A percentile compares a stretch with the other conserved stretches of the same genome.
These are phyloP conservation scores for Hibiscus tridactylites DNA, from an alignment of 345 rosid species.

Conservation along the genomic window DNA sequence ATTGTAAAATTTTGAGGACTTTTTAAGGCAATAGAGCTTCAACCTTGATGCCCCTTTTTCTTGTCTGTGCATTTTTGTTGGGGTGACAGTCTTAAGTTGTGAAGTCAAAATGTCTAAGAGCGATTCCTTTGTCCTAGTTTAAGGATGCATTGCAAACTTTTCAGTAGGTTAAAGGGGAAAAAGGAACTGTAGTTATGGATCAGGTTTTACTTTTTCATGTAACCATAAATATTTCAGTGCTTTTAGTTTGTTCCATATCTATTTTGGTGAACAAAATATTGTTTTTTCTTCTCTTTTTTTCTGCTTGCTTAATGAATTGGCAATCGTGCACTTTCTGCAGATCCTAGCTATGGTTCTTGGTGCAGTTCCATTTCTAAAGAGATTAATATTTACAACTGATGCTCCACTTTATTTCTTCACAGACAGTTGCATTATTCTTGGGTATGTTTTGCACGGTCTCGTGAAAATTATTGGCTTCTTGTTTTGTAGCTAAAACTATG, in stretches of 20 bases:
- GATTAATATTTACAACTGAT: slow-evolving; percentile 69
- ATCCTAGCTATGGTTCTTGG: slow-evolving; percentile 87
- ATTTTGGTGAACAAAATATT: not conserved
- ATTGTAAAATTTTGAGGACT: not conserved
- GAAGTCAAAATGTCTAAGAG: not conserved
- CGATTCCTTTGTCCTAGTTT: not conserved
- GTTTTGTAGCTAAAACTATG: not conserved
- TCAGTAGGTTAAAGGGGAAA: not conserved
- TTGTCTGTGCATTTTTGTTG: not conserved
- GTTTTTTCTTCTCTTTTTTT: not conserved
- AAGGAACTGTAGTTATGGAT: not conserved
- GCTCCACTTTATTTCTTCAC: slow-evolving; percentile 96
- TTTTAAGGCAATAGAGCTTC: not conserved
- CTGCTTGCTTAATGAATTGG: not conserved
- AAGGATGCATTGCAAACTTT: not conserved
- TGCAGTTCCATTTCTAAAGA: slow-evolving; percentile 60
- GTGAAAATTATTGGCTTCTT: not conserved
- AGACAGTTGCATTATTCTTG: slow-evolving; percentile 94
- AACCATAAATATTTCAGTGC: not conserved
- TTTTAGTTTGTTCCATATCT: not conserved
- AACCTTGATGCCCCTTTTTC: not conserved
- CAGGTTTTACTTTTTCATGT: not conserved
- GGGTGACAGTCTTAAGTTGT: not conserved
- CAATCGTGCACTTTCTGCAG: slow-evolving; percentile 29
- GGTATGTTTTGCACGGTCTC: slow-evolving; percentile 39